A percentile compares a stretch with the other conserved stretches of the same genome.
These are phyloP conservation scores for Fusarium xylarioides DNA, from an alignment of 2,329 filamentous ascomycete species.

Conservation along the genomic window DNA sequence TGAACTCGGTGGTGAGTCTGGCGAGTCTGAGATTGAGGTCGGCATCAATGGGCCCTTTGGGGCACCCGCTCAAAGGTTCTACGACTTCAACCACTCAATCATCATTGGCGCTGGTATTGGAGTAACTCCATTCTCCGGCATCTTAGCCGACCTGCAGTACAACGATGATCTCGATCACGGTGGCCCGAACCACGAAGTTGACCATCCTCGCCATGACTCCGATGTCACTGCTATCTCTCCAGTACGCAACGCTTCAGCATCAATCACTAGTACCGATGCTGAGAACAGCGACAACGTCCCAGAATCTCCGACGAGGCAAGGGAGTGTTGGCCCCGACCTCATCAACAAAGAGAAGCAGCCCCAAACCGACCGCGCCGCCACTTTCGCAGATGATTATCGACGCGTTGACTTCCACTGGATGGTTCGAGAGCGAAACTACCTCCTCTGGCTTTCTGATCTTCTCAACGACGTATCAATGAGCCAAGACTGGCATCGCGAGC, in stretches of 20 bases:
- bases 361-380: constrained; percentile 27
- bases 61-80: constrained; percentile 66
- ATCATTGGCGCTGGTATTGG: constrained; percentile 67
- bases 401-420: constrained; percentile 70
- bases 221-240: background rate
- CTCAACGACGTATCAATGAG: constrained; percentile 58
- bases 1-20: constrained; percentile 50
- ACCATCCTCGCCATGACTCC: constrained; percentile 1
- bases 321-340: background rate
- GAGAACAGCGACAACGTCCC: background rate
- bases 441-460: constrained; percentile 66
- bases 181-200: constrained; percentile 27
- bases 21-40: constrained; percentile 54
- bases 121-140: constrained; percentile 66
- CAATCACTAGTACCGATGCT: background rate
- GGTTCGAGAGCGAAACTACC: constrained; percentile 64
- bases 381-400: constrained; percentile 53
- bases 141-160: constrained; percentile 63
- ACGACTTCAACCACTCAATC: constrained; percentile 65
- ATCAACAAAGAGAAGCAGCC: constrained; percentile 27
- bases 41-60: constrained; percentile 67
- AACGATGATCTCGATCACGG: constrained; percentile 52
- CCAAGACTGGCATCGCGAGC: constrained; percentile 50
- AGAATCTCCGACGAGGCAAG: background rate
- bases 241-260: background rate